phyloP scores from a whole-genome alignment of 2,329 filamentous ascomycete species.

The Aspergillus luchuensis region DNA sequence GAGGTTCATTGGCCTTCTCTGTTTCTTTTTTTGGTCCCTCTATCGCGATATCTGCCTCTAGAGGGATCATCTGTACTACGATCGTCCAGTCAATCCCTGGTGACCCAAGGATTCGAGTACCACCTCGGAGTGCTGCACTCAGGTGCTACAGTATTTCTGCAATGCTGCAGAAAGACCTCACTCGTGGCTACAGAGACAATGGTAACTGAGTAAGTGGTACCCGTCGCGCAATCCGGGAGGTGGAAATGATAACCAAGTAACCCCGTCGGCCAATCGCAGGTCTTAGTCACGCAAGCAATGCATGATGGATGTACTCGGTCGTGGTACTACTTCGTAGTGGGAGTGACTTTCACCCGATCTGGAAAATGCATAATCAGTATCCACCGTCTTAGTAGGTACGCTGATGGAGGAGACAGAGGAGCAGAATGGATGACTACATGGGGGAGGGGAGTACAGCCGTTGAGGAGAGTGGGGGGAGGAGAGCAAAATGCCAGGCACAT shows the following conservation, averaged over 20 bases:
- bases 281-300: not conserved
- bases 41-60: not conserved
- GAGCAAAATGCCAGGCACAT: slow-evolving; percentile 4
- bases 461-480: slow-evolving; percentile 7
- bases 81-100: not conserved
- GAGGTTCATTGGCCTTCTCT: not conserved
- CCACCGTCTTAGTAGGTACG: no score
- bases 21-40: not conserved
- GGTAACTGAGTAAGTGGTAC: not conserved
- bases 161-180: not conserved
- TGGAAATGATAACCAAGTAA: not conserved
- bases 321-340: slow-evolving; percentile 1
- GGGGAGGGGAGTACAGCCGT: not conserved
- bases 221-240: not conserved
- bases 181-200: not conserved
- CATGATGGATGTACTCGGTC: not conserved
- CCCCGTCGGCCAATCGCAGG: slow-evolving; percentile 1
- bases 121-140: not conserved
- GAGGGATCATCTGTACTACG: not conserved
- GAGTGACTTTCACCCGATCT: slow-evolving; percentile 10
- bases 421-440: not conserved
- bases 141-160: not conserved
- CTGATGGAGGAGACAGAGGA: not conserved
- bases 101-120: not conserved
- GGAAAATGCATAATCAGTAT: slow-evolving; percentile 17